phyloP scores from a whole-genome alignment of 1,139 yeast genomes.

The Pichia norvegensis region DNA sequence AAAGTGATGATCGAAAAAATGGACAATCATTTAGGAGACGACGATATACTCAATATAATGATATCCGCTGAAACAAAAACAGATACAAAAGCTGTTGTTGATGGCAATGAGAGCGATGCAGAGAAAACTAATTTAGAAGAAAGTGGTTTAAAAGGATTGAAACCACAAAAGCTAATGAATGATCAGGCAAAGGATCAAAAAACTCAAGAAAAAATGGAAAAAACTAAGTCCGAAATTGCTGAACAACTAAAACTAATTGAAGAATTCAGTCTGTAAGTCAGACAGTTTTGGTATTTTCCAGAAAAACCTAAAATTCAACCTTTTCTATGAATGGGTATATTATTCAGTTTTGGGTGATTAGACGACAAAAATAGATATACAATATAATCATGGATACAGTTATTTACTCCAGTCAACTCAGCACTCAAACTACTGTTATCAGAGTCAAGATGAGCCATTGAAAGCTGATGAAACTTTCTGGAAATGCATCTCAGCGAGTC shows the following conservation, averaged over 20 bases:
- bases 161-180: conserved; percentile 15
- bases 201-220: conserved; percentile 35
- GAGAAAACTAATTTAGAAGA: conserved; percentile 6
- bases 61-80: conserved; percentile 13
- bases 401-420: no score
- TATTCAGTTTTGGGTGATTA: no score
- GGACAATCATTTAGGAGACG: conserved; percentile 31
- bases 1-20: conserved; percentile 36
- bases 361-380: no score
- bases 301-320: no score
- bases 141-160: conserved; percentile 27
- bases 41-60: conserved; percentile 31
- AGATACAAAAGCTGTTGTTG: conserved; percentile 12
- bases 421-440: no score
- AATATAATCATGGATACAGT: no score
- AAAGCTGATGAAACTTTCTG: no score
- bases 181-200: conserved; percentile 39
- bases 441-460: no score
- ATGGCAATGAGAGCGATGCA: conserved; percentile 17
- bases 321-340: no score
- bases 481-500: no score
- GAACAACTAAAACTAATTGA: conserved; percentile 51
- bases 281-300: no score
- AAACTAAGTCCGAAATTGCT: conserved; percentile 44
- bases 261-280: conserved; percentile 7